A percentile compares a stretch with the other conserved stretches of the same genome.
These are phyloP conservation scores for Jamesozyma lodderae DNA, from an alignment of 805 yeast species.

Conservation along the genomic window DNA sequence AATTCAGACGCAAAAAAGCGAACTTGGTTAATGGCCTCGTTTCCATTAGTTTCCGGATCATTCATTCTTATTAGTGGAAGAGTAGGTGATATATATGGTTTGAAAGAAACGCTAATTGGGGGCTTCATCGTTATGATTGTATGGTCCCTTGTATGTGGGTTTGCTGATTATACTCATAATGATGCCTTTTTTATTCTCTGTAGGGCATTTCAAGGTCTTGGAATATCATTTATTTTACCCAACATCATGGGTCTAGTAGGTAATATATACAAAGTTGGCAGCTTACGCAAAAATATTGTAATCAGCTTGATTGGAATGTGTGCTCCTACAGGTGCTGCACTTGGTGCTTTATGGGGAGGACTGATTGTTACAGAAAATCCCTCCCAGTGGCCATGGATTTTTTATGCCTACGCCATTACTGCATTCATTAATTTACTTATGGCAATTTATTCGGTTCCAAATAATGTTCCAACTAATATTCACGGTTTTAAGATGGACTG, in stretches of 20 bases:
- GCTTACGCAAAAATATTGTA: constrained; percentile 39
- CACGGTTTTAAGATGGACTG: constrained; percentile 34
- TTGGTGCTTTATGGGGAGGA: constrained; percentile 45
- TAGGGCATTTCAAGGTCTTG: constrained; percentile 54
- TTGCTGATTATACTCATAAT: constrained; percentile 42
- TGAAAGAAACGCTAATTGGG: constrained; percentile 40
- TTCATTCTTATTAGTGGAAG: constrained; percentile 60
- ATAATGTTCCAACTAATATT: constrained; percentile 19
- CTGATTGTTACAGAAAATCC: constrained; percentile 25
- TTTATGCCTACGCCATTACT: constrained; percentile 20
- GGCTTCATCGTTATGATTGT: constrained; percentile 49
- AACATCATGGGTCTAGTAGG: constrained; percentile 50
- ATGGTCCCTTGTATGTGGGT: constrained; percentile 55
- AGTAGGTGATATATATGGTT: constrained; percentile 63
- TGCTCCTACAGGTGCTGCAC: constrained; percentile 54
- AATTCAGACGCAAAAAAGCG: constrained; percentile 29
- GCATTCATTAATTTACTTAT: constrained; percentile 11
- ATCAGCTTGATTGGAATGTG: constrained; percentile 50
- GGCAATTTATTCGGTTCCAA: constrained; percentile 23
- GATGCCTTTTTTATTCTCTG: constrained; percentile 42
- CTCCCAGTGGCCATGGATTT: constrained; percentile 24
- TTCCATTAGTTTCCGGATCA: constrained; percentile 62
- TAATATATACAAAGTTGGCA: constrained; percentile 34
- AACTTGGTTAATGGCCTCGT: constrained; percentile 64
- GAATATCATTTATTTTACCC: constrained; percentile 49